Conservation (phyloP, 179 eudicot genomes). For the Heliamphora pulchella region DNA sequence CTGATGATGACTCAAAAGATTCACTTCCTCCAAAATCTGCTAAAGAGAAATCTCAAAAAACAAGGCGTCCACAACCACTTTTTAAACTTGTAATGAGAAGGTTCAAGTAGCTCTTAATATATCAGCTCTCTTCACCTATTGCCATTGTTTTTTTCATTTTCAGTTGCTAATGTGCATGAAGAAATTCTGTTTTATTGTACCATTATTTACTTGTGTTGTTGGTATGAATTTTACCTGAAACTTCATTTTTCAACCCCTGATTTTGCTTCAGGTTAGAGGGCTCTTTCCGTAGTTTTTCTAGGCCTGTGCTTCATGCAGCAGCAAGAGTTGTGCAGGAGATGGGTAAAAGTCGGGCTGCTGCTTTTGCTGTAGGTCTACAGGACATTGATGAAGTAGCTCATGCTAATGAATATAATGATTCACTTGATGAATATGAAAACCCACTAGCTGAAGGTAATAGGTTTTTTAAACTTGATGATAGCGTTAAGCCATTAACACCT, state of each 20-base stretch:
- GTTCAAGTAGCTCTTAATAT: constrained; percentile 27
- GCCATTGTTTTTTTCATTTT: not conserved
- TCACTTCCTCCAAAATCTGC: constrained; percentile 52
- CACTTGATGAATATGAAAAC: constrained; percentile 66
- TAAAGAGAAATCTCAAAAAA: constrained; percentile 79
- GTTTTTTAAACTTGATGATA: constrained; percentile 2
- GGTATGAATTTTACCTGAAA: not conserved
- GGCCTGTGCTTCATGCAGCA: constrained; percentile 97
- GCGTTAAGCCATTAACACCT: not conserved
- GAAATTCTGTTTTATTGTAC: too few relatives aligned
- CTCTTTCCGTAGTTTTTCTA: constrained; percentile 90
- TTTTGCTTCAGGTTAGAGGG: constrained; percentile 70
- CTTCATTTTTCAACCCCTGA: constrained; percentile 7
- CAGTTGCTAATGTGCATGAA: too few relatives aligned
- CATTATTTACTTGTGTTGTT: not conserved
- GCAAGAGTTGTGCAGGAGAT: constrained; percentile 98
- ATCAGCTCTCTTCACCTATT: not conserved
- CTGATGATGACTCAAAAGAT: constrained; percentile 58
- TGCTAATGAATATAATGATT: constrained; percentile 64
- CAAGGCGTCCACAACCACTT: constrained; percentile 87
- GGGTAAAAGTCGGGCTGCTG: constrained; percentile 99
- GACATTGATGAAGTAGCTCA: constrained; percentile 92
- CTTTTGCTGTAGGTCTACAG: constrained; percentile 81
- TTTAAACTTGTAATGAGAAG: constrained; percentile 98
- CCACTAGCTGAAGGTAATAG: constrained; percentile 69